Percentiles rank a stretch among this genome's conserved stretches.
These are phyloP conservation scores for Platanthera zijinensis DNA, from an alignment of 106 monocot genomes.

Conservation along the genomic window DNA sequence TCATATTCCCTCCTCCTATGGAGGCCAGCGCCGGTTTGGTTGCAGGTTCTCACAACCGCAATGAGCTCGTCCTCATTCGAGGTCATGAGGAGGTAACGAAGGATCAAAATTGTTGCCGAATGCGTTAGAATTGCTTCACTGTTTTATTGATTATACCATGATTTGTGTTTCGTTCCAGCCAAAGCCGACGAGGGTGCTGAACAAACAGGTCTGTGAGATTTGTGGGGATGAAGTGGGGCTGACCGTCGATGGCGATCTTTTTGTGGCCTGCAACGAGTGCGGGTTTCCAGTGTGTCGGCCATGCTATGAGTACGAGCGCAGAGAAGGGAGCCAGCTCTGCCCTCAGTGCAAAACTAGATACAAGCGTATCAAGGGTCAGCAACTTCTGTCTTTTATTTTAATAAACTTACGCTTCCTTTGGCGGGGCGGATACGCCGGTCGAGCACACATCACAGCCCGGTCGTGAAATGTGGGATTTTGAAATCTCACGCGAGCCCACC, in stretches of 20 bases:
- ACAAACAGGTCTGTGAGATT: slow-evolving; percentile 84
- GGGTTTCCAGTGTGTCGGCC: slow-evolving; percentile 83
- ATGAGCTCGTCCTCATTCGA: slow-evolving; percentile 90
- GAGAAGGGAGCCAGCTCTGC: slow-evolving; percentile 76
- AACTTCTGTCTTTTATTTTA: neutral
- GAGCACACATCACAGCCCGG: too few relatives aligned
- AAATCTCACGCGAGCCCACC: too few relatives aligned
- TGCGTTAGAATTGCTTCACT: neutral
- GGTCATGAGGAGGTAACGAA: slow-evolving; percentile 79
- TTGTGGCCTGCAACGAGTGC: slow-evolving; percentile 92
- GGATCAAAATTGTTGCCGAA: neutral
- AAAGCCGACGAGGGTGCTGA: slow-evolving; percentile 47
- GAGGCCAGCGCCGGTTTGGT: slow-evolving; percentile 90
- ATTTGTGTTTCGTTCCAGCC: slow-evolving; percentile 33
- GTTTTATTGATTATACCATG: neutral
- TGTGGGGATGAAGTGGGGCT: slow-evolving; percentile 77
- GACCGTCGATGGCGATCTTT: slow-evolving; percentile 76
- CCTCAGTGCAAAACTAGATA: slow-evolving; percentile 93
- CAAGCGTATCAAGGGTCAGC: slow-evolving; percentile 78
- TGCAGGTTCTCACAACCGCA: slow-evolving; percentile 91
- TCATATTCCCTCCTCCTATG: slow-evolving; percentile 26
- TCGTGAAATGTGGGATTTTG: too few relatives aligned
- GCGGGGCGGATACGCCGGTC: too few relatives aligned
- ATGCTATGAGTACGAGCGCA: slow-evolving; percentile 88
- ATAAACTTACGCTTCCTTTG: too few relatives aligned